Evolutionary conservation across 129 eudicot genomes (phyloP), one percentile per base, ranked within the genome.

Genomic region (Rutidosis leptorrhynchoides): DNA sequence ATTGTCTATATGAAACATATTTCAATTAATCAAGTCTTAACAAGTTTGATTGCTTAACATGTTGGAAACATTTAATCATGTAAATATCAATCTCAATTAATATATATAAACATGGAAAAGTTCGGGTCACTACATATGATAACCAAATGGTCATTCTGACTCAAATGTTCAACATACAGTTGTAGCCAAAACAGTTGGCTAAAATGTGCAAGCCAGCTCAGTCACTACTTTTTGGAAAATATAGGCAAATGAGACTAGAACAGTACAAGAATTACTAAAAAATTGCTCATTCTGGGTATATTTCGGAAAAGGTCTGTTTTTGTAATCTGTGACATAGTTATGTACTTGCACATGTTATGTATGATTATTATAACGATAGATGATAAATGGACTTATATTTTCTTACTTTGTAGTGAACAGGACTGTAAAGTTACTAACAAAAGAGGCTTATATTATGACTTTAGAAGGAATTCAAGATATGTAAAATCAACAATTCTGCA

Each of bases 261-360:
- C 95, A 87, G 68, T 90, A 90, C 70, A 90, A 81, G 68, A 90
- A 87, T 62, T 90, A 87, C 62, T 95, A 87, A 71, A 90, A 90
- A 56, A 72, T 90, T 72, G 87, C 89, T 62, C 87, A 55, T 11
- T 87, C 95, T 61, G 97, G 97, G 20, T 87, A 84, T 59, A 84
- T 65, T 23, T 82, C 84, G 59, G 83, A 81, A 71, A 84, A 84
- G 88, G 91, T 90, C 11, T 49, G 21, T 4, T 49, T 17, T 6
- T 6, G 46, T 11, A 40, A 40, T 12, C 46, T 40, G 46, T 11
- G 11, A 11, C 12, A 16, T 40, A 40, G 46, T 11, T 40, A 40
- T 35, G 42, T 35, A 35, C 42, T 35, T 33, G 9, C 12, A 7
- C 40, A 8, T 33, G 32, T 22, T 23, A 15, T 64, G 8, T 42